Evolutionary conservation across 805 yeast genomes (phyloP).

Genomic region (Kuraishia molischiana): DNA sequence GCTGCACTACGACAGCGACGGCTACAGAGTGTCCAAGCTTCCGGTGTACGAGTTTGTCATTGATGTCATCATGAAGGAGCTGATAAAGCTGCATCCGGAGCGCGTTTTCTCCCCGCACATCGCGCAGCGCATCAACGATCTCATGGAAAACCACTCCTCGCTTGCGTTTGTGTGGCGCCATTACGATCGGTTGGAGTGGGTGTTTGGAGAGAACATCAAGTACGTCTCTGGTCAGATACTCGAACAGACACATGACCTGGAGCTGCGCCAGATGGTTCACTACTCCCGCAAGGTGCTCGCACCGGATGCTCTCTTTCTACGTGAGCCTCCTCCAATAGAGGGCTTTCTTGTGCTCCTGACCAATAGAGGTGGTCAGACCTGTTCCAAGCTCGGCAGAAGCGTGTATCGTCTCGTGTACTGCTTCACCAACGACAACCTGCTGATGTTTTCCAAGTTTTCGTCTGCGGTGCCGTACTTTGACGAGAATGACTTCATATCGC

Average conservation of each 20-base stretch:
- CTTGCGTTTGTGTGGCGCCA: constrained; percentile 53
- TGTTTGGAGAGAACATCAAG: constrained; percentile 32
- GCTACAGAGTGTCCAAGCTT: background rate
- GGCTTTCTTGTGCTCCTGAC: constrained; percentile 64
- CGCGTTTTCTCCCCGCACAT: background rate
- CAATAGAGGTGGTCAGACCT: constrained; percentile 33
- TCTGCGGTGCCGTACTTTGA: constrained; percentile 52
- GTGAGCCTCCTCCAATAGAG: constrained; percentile 71
- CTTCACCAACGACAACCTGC: constrained; percentile 47
- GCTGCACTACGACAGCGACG: background rate
- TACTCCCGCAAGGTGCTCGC: constrained; percentile 21
- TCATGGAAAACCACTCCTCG: constrained; percentile 15
- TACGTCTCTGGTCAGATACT: constrained; percentile 34
- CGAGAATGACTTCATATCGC: constrained; percentile 15
- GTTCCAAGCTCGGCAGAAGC: constrained; percentile 18
- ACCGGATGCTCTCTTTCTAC: constrained; percentile 12
- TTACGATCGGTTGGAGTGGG: constrained; percentile 73
- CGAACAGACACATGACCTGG: constrained; percentile 41
- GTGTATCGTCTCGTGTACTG: constrained; percentile 53
- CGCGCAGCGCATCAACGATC: constrained; percentile 11
- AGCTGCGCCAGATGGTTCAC: constrained; percentile 40
- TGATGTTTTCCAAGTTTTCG: constrained; percentile 46
- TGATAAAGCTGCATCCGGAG: background rate
- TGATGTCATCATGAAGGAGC: constrained; percentile 18
- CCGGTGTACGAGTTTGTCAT: constrained; percentile 17